phyloP scores from a whole-genome alignment of 768 basidiomycete species.

The Megacollybia marginata region DNA sequence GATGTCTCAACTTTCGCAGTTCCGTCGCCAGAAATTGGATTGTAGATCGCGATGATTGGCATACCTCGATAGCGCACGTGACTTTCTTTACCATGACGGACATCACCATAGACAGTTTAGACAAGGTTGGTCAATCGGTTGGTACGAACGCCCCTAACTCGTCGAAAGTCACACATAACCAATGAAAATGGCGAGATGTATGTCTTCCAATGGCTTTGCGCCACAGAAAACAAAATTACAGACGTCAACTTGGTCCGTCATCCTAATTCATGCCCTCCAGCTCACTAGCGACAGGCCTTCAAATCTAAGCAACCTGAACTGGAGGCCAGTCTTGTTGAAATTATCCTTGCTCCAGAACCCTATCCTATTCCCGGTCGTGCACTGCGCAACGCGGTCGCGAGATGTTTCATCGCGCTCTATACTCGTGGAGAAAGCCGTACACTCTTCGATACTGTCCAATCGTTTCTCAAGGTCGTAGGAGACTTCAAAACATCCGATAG shows the following conservation, averaged over 20 bases:
- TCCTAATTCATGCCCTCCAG: neutral
- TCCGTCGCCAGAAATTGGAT: slow-evolving; percentile 64
- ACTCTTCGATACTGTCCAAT: slow-evolving; percentile 80
- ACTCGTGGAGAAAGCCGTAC: slow-evolving; percentile 75
- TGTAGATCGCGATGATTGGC: slow-evolving; percentile 56
- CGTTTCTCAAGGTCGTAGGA: slow-evolving; percentile 64
- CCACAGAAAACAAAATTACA: slow-evolving; percentile 51
- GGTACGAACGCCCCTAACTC: too few species aligned
- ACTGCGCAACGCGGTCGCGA: slow-evolving; percentile 66
- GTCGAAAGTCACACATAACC: slow-evolving; percentile 49
- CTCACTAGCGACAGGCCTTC: slow-evolving; percentile 46
- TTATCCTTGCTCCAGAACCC: slow-evolving; percentile 53
- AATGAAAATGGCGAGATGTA: slow-evolving; percentile 79
- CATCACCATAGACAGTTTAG: too few species aligned
- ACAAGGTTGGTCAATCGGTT: too few species aligned
- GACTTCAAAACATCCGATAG: slow-evolving; percentile 64
- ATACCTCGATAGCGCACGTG: neutral
- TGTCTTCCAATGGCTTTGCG: slow-evolving; percentile 77
- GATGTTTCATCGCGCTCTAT: slow-evolving; percentile 73
- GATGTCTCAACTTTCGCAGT: slow-evolving; percentile 33
- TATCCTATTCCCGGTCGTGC: slow-evolving; percentile 87
- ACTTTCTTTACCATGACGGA: too few species aligned
- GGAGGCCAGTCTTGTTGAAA: slow-evolving; percentile 58
- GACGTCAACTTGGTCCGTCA: slow-evolving; percentile 44
- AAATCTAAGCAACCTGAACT: slow-evolving; percentile 57